Conservation (phyloP, 176 grass and related monocot species). For the Oryza glumipatula region DNA sequence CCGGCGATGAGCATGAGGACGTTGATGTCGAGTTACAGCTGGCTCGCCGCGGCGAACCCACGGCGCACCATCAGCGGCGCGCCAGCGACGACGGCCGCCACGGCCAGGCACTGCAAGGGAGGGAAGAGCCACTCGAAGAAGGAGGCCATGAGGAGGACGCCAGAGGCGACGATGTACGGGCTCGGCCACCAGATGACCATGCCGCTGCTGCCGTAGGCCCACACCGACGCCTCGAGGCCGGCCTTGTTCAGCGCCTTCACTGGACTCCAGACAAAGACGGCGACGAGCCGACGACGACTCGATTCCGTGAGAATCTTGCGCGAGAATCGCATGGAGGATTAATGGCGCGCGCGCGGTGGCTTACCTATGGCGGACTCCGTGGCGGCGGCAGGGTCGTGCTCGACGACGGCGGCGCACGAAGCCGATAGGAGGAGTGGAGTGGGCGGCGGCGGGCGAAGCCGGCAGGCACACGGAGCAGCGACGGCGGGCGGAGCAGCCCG, state of each 20-base stretch:
- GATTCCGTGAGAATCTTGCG: neutral
- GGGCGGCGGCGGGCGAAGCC: too few relatives aligned
- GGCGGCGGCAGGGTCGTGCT: slow-evolving; percentile 54
- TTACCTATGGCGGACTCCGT: slow-evolving; percentile 65
- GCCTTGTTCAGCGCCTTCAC: slow-evolving; percentile 66
- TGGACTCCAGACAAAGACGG: slow-evolving; percentile 2
- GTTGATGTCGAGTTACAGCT: slow-evolving; percentile 71
- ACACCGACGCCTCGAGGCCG: slow-evolving; percentile 63
- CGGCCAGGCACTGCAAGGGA: slow-evolving; percentile 56
- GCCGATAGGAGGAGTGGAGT: too few relatives aligned
- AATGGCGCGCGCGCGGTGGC: neutral
- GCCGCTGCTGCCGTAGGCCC: slow-evolving; percentile 47
- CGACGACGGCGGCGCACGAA: slow-evolving; percentile 58
- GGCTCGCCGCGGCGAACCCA: slow-evolving; percentile 16
- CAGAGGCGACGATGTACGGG: slow-evolving; percentile 50
- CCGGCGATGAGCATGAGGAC: slow-evolving; percentile 61
- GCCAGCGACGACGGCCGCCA: slow-evolving; percentile 51
- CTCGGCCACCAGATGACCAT: slow-evolving; percentile 56
- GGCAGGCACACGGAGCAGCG: too few relatives aligned
- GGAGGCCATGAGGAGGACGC: slow-evolving; percentile 56
- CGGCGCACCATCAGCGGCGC: slow-evolving; percentile 55
- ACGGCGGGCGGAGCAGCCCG: too few relatives aligned
- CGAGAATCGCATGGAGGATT: neutral
- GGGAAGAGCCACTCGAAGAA: slow-evolving; percentile 48
- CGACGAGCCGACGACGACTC: neutral